phyloP scores from a whole-genome alignment of 2,329 filamentous ascomycete species.

The Bipolaris cookei region DNA sequence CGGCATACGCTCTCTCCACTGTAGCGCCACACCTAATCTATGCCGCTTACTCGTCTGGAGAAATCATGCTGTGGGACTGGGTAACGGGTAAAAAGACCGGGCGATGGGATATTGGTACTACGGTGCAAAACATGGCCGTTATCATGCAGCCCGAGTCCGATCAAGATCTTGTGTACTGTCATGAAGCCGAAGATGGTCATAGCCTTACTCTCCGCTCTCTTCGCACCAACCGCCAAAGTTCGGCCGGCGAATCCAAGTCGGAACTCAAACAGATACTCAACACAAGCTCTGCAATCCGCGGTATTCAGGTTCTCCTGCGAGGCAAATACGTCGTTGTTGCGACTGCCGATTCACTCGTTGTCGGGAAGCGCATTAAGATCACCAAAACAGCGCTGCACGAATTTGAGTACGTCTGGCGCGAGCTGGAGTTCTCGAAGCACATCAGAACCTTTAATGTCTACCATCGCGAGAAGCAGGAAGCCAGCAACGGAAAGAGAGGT shows the following conservation, averaged over 20 bases:
- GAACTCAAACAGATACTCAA: conserved; percentile 49
- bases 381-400: conserved; percentile 47
- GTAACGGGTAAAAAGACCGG: conserved; percentile 52
- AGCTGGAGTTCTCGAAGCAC: conserved; percentile 64
- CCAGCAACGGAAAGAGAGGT: conserved; percentile 43
- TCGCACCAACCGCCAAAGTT: conserved; percentile 34
- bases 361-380: conserved; percentile 61
- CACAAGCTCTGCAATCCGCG: conserved; percentile 46
- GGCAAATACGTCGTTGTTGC: conserved; percentile 66
- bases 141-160: conserved; percentile 36
- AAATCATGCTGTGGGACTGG: conserved; percentile 66
- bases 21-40: conserved; percentile 60
- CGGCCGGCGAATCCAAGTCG: conserved; percentile 23
- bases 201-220: conserved; percentile 48
- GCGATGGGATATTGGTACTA: conserved; percentile 52
- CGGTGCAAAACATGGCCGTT: conserved; percentile 45
- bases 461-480: conserved; percentile 61
- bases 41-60: conserved; percentile 58
- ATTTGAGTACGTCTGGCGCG: conserved; percentile 60
- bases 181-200: conserved; percentile 49
- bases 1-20: conserved; percentile 60
- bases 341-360: conserved; percentile 61
- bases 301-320: conserved; percentile 56
- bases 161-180: conserved; percentile 49
- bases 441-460: conserved; percentile 54